These are phyloP conservation scores for Lipomyces yamanashiensis DNA, from an alignment of 805 yeast species.

Conservation along the genomic window DNA sequence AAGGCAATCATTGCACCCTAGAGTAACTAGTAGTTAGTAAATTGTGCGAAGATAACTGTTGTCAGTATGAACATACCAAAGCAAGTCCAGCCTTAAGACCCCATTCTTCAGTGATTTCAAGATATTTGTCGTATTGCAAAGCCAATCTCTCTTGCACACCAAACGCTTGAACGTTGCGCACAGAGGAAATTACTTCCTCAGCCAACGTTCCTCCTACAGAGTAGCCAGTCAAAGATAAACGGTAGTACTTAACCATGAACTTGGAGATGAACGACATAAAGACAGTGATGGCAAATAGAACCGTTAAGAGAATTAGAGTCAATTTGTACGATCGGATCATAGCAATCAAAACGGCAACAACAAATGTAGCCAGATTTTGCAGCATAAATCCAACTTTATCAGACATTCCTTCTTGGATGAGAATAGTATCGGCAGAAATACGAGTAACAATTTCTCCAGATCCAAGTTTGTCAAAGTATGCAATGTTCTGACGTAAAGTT, in stretches of 20 bases:
- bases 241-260: slow-evolving; percentile 38
- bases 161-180: slow-evolving; percentile 50
- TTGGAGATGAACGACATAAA: slow-evolving; percentile 42
- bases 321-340: slow-evolving; percentile 48
- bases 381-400: slow-evolving; percentile 49
- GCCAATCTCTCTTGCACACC: slow-evolving; percentile 49
- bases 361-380: slow-evolving; percentile 48
- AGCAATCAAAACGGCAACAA: slow-evolving; percentile 48
- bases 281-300: slow-evolving; percentile 44
- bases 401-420: slow-evolving; percentile 51
- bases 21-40: slow-evolving; percentile 27
- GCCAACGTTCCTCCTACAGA: slow-evolving; percentile 45
- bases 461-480: slow-evolving; percentile 50
- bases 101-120: slow-evolving; percentile 39
- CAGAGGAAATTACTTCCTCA: slow-evolving; percentile 49
- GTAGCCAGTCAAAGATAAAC: slow-evolving; percentile 22
- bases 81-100: slow-evolving; percentile 33
- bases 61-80: slow-evolving; percentile 26
- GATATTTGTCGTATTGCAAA: slow-evolving; percentile 42
- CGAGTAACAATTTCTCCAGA: slow-evolving; percentile 52
- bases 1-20: slow-evolving; percentile 48
- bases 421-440: slow-evolving; percentile 49
- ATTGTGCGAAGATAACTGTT: neutral
- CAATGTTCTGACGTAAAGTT: slow-evolving; percentile 49
- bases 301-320: slow-evolving; percentile 46